These are phyloP conservation scores for Hyphodiscus sp. DNA, from an alignment of 2,329 filamentous ascomycete genomes.

Conservation along the genomic window DNA sequence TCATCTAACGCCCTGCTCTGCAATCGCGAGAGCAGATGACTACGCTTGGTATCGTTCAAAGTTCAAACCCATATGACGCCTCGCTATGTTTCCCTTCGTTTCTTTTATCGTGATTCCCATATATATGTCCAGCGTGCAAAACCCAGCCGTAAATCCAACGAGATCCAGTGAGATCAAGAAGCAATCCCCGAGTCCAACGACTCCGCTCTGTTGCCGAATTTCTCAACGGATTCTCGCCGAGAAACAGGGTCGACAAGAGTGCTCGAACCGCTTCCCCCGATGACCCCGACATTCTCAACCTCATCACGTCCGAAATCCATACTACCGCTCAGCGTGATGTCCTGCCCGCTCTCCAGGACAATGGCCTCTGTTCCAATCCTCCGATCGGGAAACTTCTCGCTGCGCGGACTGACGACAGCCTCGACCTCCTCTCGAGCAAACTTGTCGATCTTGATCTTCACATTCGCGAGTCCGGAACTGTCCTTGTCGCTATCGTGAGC, in stretches of 20 bases:
- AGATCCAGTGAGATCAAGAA: too few relatives aligned
- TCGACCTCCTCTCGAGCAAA: conserved; percentile 42
- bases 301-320: conserved; percentile 7
- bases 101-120: not conserved
- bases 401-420: conserved; percentile 26
- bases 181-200: not conserved
- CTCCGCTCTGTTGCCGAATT: not conserved
- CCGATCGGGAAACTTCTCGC: conserved; percentile 17
- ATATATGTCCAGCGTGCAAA: too few relatives aligned
- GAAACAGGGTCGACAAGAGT: not conserved
- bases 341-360: conserved; percentile 37
- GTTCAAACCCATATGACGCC: not conserved
- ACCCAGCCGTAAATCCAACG: too few relatives aligned
- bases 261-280: not conserved
- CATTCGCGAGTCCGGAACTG: conserved; percentile 44
- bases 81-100: not conserved
- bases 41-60: not conserved
- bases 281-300: not conserved
- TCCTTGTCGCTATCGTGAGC: conserved; percentile 56
- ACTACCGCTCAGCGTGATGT: conserved; percentile 32
- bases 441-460: conserved; percentile 40
- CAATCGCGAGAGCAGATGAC: not conserved
- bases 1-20: too few relatives aligned
- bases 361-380: conserved; percentile 35
- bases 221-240: not conserved